These are phyloP conservation scores for Amylocarpus encephaloides DNA, from an alignment of 2,329 filamentous ascomycete species.

Conservation along the genomic window DNA sequence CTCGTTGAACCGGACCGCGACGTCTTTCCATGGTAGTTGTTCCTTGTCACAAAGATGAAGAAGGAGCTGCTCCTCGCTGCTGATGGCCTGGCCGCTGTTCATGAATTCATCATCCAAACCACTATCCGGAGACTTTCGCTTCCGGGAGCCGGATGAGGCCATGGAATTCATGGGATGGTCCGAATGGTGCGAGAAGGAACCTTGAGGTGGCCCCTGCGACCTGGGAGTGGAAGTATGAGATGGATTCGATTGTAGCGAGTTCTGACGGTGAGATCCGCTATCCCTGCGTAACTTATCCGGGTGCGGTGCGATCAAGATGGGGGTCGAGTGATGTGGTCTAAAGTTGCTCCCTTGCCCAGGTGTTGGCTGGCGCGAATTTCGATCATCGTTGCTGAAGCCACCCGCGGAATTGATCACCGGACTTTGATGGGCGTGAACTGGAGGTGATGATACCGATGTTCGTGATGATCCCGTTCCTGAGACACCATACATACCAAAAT, in stretches of 20 bases:
- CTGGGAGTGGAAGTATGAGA: slow-evolving; percentile 17
- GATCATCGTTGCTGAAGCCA: slow-evolving; percentile 14
- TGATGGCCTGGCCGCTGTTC: slow-evolving; percentile 17
- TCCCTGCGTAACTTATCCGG: slow-evolving; percentile 16
- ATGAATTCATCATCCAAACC: slow-evolving; percentile 10
- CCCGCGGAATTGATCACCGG: slow-evolving; percentile 17
- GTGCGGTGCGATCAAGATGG: slow-evolving; percentile 24
- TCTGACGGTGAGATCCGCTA: slow-evolving; percentile 15
- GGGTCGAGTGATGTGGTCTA: slow-evolving; percentile 12
- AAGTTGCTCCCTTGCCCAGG: slow-evolving; percentile 10
- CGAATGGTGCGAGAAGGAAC: slow-evolving; percentile 10
- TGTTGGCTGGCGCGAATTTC: slow-evolving; percentile 12
- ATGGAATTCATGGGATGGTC: slow-evolving; percentile 4
- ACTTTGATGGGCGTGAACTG: slow-evolving; percentile 12
- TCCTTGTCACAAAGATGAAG: slow-evolving; percentile 31
- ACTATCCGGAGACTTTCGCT: slow-evolving; percentile 18
- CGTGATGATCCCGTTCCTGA: slow-evolving; percentile 17
- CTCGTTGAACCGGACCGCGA: slow-evolving; percentile 28
- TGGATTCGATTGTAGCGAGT: slow-evolving; percentile 19
- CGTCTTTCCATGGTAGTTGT: slow-evolving; percentile 32
- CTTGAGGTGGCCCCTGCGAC: slow-evolving; percentile 17
- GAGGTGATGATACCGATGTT: slow-evolving; percentile 17
- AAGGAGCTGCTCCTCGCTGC: slow-evolving; percentile 29
- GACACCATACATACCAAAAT: slow-evolving; percentile 24
- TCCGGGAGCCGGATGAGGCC: slow-evolving; percentile 20